These are phyloP conservation scores for Solanum aculeatissimum DNA, from an alignment of 305 asterid genomes.

Conservation along the genomic window DNA sequence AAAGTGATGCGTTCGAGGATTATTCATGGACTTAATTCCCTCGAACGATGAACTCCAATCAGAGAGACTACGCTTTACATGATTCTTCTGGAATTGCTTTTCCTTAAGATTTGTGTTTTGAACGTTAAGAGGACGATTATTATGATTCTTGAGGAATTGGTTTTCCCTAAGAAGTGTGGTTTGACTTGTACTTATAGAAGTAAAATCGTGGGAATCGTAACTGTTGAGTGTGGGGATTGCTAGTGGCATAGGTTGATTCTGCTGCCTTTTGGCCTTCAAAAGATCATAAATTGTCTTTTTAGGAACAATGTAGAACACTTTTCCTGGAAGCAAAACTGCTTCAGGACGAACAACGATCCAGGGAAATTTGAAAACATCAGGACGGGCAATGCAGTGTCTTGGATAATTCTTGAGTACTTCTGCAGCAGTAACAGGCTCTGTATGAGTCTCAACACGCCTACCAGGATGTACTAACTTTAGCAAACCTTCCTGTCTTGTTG, in stretches of 20 bases:
- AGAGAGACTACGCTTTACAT: neutral
- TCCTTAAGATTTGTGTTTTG: neutral
- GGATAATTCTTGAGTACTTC: constrained; percentile 50
- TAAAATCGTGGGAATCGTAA: neutral
- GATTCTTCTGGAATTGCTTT: neutral
- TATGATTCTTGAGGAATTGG: neutral
- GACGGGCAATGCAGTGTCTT: constrained; percentile 50
- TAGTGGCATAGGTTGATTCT: neutral
- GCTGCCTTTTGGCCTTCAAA: constrained; percentile 25
- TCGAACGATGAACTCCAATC: neutral
- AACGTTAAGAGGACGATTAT: neutral
- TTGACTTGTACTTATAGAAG: neutral
- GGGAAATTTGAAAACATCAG: constrained; percentile 60
- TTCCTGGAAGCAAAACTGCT: constrained; percentile 42
- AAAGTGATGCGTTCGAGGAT: neutral
- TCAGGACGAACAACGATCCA: constrained; percentile 63
- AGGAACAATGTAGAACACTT: constrained; percentile 56
- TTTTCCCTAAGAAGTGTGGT: constrained; percentile 4
- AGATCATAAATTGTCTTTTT: constrained; percentile 33
- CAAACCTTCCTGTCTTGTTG: constrained; percentile 21
- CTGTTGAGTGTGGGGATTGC: neutral
- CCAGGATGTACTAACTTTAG: constrained; percentile 55
- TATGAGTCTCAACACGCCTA: constrained; percentile 25
- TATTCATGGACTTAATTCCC: neutral
- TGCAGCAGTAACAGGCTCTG: constrained; percentile 41